phyloP scores from a whole-genome alignment of 164 flowering plant genomes.

The Magnolia kwangsiensis region DNA sequence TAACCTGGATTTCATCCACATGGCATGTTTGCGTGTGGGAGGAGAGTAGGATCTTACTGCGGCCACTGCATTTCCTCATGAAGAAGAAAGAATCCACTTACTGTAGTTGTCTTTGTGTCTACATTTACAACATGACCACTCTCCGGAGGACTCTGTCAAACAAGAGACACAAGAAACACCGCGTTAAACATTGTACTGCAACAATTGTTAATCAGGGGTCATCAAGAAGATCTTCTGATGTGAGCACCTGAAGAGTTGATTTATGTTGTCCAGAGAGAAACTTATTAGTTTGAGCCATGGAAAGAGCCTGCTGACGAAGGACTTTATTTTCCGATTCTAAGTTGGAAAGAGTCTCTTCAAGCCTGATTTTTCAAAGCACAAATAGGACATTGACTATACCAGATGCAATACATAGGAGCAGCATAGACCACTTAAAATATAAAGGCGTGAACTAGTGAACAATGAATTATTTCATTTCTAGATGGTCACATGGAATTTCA shows the following conservation, averaged over 20 bases:
- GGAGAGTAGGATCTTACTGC: neutral
- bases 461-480: neutral
- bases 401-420: neutral
- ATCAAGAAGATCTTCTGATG: neutral
- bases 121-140: constrained; percentile 38
- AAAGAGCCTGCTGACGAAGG: constrained; percentile 91
- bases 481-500: neutral
- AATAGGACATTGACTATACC: neutral
- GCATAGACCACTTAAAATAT: neutral
- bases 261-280: constrained; percentile 76
- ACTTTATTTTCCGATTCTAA: constrained; percentile 96
- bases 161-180: constrained; percentile 6
- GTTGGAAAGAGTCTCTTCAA: constrained; percentile 88
- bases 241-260: constrained; percentile 73
- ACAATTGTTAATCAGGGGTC: neutral
- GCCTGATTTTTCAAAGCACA: constrained; percentile 34
- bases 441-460: neutral
- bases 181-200: neutral
- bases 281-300: constrained; percentile 78
- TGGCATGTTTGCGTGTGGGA: neutral
- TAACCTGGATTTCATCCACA: neutral
- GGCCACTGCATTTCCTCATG: neutral
- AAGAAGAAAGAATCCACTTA: constrained; percentile 23
- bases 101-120: constrained; percentile 49
- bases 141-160: constrained; percentile 56